Base-by-base conservation (phyloP, 768 basidiomycete genomes). In the Mycena kentingensis region DNA sequence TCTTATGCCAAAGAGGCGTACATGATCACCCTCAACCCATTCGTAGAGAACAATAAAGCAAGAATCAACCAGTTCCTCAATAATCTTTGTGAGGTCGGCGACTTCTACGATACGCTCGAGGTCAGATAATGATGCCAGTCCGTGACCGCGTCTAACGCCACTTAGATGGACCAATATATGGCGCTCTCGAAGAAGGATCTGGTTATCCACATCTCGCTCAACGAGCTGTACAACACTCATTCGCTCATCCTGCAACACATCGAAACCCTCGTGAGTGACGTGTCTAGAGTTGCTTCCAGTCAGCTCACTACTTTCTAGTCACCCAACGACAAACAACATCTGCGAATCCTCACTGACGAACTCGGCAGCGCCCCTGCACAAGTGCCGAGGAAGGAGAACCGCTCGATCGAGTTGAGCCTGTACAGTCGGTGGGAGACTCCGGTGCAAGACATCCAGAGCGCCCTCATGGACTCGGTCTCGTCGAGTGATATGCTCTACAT, bases 341-440 rank as follows among this genome's bases (percentile, higher is more conserved):
- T 99, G 28, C 95, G 94, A 21, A 95, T 98, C 56, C 80, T 98
- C 29, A 92, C 93, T 25, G 95, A 98, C 67, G 97, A 99, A 69
- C 87, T 99, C 19, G 96, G 97, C 1, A 70, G 91, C 4, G 92
- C 97, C 13, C 97, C 96, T 1, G 61, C 89, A 5, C 97, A 98
- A 73, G 97, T 99, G 5, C 94, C 97, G 22, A 90, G 97, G 24
- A 98, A 98, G 71, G 97, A 99, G 73, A 99, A 99, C 60, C 82
- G 94, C 35, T 87, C 95, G 1, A 83, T 99, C 49, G 95, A 98
- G 63, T 77, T 99, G 29, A 83, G 84, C 35, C 74, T 99, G 10
- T 99, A 96, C 74, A 94, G 91, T 61, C 93, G 97, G 16, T 99
- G 97, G 97, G 97, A 99, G 75, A 98, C 94, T 8, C 96, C 97